Conservation (phyloP, 352 stramenopile species). For the Thalassiosira oceanica region DNA sequence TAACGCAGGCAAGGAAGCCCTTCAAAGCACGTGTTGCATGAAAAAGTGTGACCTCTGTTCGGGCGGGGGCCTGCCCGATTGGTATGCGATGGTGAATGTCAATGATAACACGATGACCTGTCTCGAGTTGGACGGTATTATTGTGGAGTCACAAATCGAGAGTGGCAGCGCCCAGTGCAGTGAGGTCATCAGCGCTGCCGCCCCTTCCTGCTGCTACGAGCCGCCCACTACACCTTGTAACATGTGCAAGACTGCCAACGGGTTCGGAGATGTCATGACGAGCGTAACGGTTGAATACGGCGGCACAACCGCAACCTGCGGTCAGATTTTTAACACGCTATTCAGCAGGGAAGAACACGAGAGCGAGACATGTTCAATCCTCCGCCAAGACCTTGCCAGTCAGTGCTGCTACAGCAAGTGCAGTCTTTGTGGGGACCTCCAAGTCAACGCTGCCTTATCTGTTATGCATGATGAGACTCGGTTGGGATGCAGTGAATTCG, state of each 20-base stretch:
- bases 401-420: slow-evolving; percentile 57
- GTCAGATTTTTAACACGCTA: slow-evolving; percentile 53
- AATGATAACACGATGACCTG: slow-evolving; percentile 60
- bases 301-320: slow-evolving; percentile 20
- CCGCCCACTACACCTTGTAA: slow-evolving; percentile 47
- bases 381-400: slow-evolving; percentile 34
- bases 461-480: slow-evolving; percentile 42
- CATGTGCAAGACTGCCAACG: slow-evolving; percentile 44
- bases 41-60: slow-evolving; percentile 58
- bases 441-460: slow-evolving; percentile 39
- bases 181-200: slow-evolving; percentile 41
- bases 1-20: slow-evolving; percentile 33
- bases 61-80: slow-evolving; percentile 51
- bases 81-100: slow-evolving; percentile 50
- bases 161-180: slow-evolving; percentile 37
- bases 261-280: slow-evolving; percentile 39
- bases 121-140: slow-evolving; percentile 46
- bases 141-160: slow-evolving; percentile 44
- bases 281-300: slow-evolving; percentile 38
- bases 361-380: slow-evolving; percentile 42
- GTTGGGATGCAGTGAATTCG: slow-evolving; percentile 55
- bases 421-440: slow-evolving; percentile 41
- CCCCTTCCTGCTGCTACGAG: slow-evolving; percentile 51
- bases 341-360: slow-evolving; percentile 49
- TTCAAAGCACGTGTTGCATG: slow-evolving; percentile 45